Evolutionary conservation across 208 protist genomes (phyloP), one percentile per base, ranked within the genome.

Genomic region (Naegleria fowleri): DNA sequence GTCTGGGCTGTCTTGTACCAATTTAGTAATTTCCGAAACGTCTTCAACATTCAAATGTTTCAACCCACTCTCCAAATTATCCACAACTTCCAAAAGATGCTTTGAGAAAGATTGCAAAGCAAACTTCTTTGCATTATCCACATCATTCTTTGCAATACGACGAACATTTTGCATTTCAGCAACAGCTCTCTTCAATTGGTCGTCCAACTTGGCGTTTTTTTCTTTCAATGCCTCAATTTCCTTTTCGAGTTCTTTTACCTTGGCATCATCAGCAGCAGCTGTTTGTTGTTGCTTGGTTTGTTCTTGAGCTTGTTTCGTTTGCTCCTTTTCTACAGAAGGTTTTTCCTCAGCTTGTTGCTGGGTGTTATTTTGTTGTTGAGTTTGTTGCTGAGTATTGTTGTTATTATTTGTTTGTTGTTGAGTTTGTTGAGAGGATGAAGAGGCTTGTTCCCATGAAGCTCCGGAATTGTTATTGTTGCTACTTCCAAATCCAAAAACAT

Each of bases 71-170:
- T 97, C 95, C n/a, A 98, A 95, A 67, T 94, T 98, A 91, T 98
- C 97, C 19, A 95, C 95, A 55, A 98, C 96, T 86, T 98, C 96
- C 22, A 98, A 92, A 93, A 98, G 96, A 90, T 97, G 95, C 93
- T 97, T 97, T 0, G 95, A 95, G 92, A 98, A 98, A 13, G 93
- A 95, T 55, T 93, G 95, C 38, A 98, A 95, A 48, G 95, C 96
- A 91, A 96, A 98, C 16, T 96, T 92, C 86, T 96, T 96, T 0
- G 96, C 95, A 91, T 97, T 98, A 41, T 97, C 94, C 38, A 96
- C 95, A 89, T 98, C 97, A 58, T 97, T 96, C 90, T 94, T 95
- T 76, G 94, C 95, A 91, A 97, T 97, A 84, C 95, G 95, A 51
- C 96, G 93, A 38, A 96, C 96, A 90, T 98, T 98, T 83, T 97